These are phyloP conservation scores for Aspergillus sp. DNA, from an alignment of 2,329 filamentous ascomycete species.

Conservation along the genomic window DNA sequence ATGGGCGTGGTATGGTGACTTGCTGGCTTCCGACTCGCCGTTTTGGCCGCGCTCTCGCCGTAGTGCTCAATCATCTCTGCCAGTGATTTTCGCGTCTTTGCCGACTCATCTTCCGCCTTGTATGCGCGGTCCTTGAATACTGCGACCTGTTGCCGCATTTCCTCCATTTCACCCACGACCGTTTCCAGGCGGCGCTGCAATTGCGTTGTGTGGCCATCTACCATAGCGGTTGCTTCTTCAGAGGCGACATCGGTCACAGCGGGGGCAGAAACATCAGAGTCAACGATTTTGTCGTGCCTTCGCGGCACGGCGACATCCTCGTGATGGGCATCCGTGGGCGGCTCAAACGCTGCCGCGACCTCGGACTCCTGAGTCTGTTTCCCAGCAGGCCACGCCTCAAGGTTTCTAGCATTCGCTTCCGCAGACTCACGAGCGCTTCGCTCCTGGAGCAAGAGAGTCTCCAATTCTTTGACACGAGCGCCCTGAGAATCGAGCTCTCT, in stretches of 20 bases:
- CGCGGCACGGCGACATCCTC: conserved; percentile 6
- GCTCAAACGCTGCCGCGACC: conserved; percentile 42
- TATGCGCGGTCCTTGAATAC: conserved; percentile 69
- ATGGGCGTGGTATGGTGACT: conserved; percentile 7
- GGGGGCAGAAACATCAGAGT: not conserved
- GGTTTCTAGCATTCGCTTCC: conserved; percentile 66
- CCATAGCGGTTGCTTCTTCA: conserved; percentile 10
- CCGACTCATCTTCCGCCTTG: conserved; percentile 67
- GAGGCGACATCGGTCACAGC: not conserved
- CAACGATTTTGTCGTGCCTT: conserved; percentile 5
- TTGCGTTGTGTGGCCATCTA: conserved; percentile 31
- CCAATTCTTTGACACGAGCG: conserved; percentile 68
- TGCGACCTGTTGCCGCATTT: conserved; percentile 71
- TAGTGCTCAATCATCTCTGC: conserved; percentile 80
- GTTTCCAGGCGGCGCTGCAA: conserved; percentile 64
- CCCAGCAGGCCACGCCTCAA: conserved; percentile 51
- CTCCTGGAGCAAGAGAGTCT: conserved; percentile 68
- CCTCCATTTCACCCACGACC: conserved; percentile 70
- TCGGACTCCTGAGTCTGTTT: conserved; percentile 29
- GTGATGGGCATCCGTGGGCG: conserved; percentile 20
- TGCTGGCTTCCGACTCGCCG: conserved; percentile 35
- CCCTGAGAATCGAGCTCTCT: conserved; percentile 80
- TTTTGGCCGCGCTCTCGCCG: conserved; percentile 55
- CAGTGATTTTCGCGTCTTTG: conserved; percentile 61
- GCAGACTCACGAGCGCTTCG: conserved; percentile 71